Evolutionary conservation across 306 rosid genomes (phyloP).

Genomic region (Cicer chorassanicum): DNA sequence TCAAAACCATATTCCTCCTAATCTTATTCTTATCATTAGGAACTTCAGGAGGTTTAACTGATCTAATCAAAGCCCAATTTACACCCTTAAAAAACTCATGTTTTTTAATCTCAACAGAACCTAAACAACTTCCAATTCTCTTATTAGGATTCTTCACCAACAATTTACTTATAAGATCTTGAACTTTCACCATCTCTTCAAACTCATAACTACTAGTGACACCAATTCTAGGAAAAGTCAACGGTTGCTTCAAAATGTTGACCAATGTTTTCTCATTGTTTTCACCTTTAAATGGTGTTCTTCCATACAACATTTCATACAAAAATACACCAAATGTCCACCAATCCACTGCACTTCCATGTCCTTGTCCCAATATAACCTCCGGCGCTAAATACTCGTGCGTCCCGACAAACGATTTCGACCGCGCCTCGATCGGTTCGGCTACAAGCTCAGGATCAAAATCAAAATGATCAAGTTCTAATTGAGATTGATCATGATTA

Average conservation of each 20-base stretch:
- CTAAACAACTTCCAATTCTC: constrained; percentile 83
- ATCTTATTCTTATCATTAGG: constrained; percentile 62
- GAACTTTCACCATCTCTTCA: constrained; percentile 84
- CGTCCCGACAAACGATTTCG: constrained; percentile 92
- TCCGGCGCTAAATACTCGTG: constrained; percentile 97
- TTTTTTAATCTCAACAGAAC: constrained; percentile 90
- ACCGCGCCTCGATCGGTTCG: constrained; percentile 77
- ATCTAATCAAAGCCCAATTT: constrained; percentile 90
- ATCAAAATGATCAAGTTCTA: too few relatives aligned
- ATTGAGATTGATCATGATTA: too few relatives aligned
- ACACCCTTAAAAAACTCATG: constrained; percentile 90
- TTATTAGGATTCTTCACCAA: constrained; percentile 91
- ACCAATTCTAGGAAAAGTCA: constrained; percentile 72
- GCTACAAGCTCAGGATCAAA: constrained; percentile 83
- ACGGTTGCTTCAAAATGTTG: constrained; percentile 76
- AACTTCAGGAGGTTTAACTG: constrained; percentile 83
- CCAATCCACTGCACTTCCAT: constrained; percentile 98
- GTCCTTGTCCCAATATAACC: constrained; percentile 92
- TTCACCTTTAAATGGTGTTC: constrained; percentile 93
- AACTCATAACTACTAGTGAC: constrained; percentile 63
- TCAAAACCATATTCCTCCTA: constrained; percentile 60
- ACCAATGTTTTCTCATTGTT: constrained; percentile 86
- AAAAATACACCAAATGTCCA: constrained; percentile 95
- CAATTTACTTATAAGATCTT: constrained; percentile 77
- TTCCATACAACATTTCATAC: constrained; percentile 87